Percentiles rank a stretch among this genome's conserved stretches.
phyloP scores from a whole-genome alignment of 371 early-diverging fungal species.

The Lichtheimia ornata region DNA sequence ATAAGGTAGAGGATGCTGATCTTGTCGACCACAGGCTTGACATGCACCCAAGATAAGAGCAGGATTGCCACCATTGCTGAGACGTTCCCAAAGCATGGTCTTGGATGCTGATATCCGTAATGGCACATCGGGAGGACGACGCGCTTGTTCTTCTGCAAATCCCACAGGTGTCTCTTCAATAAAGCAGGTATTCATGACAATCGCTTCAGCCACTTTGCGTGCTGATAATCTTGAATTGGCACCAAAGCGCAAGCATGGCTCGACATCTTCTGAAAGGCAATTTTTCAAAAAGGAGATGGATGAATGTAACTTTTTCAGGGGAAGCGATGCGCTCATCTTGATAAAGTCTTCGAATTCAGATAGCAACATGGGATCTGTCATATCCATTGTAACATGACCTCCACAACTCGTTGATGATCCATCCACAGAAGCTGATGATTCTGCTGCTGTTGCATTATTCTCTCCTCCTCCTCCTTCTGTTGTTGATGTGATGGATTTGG shows the following conservation, averaged over 20 bases:
- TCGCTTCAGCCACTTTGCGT: constrained; percentile 85
- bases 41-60: constrained; percentile 65
- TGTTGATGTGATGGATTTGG: constrained; percentile 1
- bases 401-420: neutral
- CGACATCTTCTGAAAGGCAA: constrained; percentile 85
- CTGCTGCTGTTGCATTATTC: neutral
- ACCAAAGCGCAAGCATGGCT: constrained; percentile 89
- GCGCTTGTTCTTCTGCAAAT: constrained; percentile 71
- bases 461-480: neutral
- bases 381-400: neutral
- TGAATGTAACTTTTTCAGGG: constrained; percentile 67
- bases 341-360: constrained; percentile 86
- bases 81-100: constrained; percentile 68
- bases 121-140: constrained; percentile 51
- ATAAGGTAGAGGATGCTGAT: constrained; percentile 64
- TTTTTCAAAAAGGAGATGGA: constrained; percentile 81
- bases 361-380: constrained; percentile 63
- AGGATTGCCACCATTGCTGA: constrained; percentile 46
- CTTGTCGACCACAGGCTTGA: constrained; percentile 82
- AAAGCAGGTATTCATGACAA: constrained; percentile 76
- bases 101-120: constrained; percentile 59
- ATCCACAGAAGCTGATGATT: neutral
- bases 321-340: constrained; percentile 55
- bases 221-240: constrained; percentile 82
- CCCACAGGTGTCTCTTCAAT: constrained; percentile 73